Conservation (phyloP, 192 early-diverging fungal genomes). For the Haplosporangium gracile region DNA sequence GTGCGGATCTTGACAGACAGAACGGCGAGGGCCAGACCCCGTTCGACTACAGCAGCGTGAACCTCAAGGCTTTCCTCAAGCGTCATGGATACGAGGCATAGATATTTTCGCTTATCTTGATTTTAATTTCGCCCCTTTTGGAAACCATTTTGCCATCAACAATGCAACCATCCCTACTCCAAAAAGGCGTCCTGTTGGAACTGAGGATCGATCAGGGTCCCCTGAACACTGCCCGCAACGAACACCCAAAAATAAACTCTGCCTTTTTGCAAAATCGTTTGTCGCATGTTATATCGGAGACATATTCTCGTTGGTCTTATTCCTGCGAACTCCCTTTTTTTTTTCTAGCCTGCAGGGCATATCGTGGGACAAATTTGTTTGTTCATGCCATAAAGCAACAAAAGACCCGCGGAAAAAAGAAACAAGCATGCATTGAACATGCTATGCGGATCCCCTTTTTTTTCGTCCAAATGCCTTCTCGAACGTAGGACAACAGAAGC, state of each 20-base stretch:
- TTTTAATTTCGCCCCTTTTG: background rate
- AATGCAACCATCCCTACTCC: background rate
- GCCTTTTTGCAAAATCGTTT: background rate
- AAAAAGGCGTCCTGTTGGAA: background rate
- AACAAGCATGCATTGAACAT: background rate
- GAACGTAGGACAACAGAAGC: background rate
- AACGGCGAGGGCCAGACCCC: slow-evolving; percentile 65
- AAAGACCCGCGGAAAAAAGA: background rate
- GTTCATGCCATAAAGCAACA: background rate
- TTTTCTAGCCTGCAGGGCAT: background rate
- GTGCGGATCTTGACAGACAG: slow-evolving; percentile 62
- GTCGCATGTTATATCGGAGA: background rate
- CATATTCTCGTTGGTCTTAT: background rate
- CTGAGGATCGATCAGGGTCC: background rate
- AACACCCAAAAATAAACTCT: background rate
- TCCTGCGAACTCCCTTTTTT: background rate
- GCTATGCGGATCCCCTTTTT: slow-evolving; percentile 3
- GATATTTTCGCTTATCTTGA: background rate
- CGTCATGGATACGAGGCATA: slow-evolving; percentile 42
- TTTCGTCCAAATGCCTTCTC: background rate
- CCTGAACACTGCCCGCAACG: background rate
- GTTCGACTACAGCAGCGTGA: slow-evolving; percentile 58
- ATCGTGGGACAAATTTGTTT: slow-evolving; percentile 2
- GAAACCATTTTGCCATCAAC: background rate
- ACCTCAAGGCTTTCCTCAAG: slow-evolving; percentile 49